Conservation (phyloP, 2,329 filamentous ascomycete species). For the Massarina eburnea region DNA sequence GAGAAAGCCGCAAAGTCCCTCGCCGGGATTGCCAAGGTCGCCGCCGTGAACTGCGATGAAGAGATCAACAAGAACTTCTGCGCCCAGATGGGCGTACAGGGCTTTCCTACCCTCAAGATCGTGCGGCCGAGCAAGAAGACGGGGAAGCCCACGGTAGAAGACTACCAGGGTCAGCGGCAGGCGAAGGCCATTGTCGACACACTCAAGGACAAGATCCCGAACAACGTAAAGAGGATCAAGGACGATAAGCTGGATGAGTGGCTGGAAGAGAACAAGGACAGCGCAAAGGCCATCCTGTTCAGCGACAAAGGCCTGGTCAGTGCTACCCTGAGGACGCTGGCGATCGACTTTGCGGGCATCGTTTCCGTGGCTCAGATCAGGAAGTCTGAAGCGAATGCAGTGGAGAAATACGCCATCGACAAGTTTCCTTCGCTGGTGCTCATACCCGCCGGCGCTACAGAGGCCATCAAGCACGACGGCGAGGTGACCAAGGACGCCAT, state of each 20-base stretch:
- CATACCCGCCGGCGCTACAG: slow-evolving; percentile 69
- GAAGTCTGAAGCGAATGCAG: slow-evolving; percentile 72
- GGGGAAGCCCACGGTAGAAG: slow-evolving; percentile 79
- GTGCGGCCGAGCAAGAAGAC: slow-evolving; percentile 81
- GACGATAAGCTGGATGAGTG: slow-evolving; percentile 80
- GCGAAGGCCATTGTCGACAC: slow-evolving; percentile 88
- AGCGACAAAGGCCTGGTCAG: slow-evolving; percentile 90
- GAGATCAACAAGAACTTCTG: slow-evolving; percentile 90
- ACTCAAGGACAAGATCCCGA: slow-evolving; percentile 84
- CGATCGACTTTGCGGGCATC: slow-evolving; percentile 84
- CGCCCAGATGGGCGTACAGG: slow-evolving; percentile 80
- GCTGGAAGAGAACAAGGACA: slow-evolving; percentile 66
- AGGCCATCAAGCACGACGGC: slow-evolving; percentile 74
- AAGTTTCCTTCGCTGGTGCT: slow-evolving; percentile 82
- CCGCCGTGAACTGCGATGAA: slow-evolving; percentile 92
- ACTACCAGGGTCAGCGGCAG: slow-evolving; percentile 81
- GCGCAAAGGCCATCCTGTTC: slow-evolving; percentile 85
- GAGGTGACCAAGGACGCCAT: slow-evolving; percentile 84
- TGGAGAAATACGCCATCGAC: slow-evolving; percentile 73
- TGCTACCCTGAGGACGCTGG: slow-evolving; percentile 77
- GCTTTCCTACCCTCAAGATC: slow-evolving; percentile 95
- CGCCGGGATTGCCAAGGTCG: slow-evolving; percentile 90
- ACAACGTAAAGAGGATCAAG: slow-evolving; percentile 79
- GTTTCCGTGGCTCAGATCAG: slow-evolving; percentile 81
- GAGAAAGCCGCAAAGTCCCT: slow-evolving; percentile 91